Evolutionary conservation across 106 monocot species (phyloP), one percentile per base, ranked within the genome.

Genomic region (Dendrobium catenatum): DNA sequence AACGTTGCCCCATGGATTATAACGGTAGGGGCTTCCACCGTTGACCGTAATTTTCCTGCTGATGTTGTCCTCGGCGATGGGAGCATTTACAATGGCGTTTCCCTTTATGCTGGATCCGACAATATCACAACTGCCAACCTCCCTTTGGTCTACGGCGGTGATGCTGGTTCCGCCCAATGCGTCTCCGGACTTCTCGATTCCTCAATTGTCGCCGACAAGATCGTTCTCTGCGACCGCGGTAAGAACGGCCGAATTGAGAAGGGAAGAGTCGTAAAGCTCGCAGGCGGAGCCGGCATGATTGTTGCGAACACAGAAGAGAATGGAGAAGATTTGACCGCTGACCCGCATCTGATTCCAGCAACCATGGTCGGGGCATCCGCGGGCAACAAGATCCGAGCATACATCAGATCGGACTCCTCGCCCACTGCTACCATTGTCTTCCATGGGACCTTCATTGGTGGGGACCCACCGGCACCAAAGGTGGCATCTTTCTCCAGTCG

Each of bases 251-350:
- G 24, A 17, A 33, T 79, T 1, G 79, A 81, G 37, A 81, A 75
- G 26, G 85, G 78, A 2, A 41, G 40, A 10, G 13, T 37, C 0
- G 89, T 85, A 18, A 83, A 68, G 44, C 37, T 59, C 9, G 86
- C 87, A 3, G 85, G 87, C 9, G 89, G 89, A 33, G 80, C 68
- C 22, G 85, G 84, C 17, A 81, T 89, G 75, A 81, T 98, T 31
- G 79, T 98, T 9, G 95, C 93, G 16, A 94, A 98, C 78, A 88
- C 86, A 16, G 91, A 19, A 0, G 90, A 85, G 26, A 89, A 55
- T 77, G 94, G 98, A 0, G 94, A 93, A 72, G 94, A 94, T 81
- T 83, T 95, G 42, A 78, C 88, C 40, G 93, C 98, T 6, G 98
- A 98, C 26, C 80, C 91, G 4, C 94, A 98, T 70, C 91, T 94